These are phyloP conservation scores for Viola pubescens DNA, from an alignment of 441 rosid genomes.

Conservation along the genomic window DNA sequence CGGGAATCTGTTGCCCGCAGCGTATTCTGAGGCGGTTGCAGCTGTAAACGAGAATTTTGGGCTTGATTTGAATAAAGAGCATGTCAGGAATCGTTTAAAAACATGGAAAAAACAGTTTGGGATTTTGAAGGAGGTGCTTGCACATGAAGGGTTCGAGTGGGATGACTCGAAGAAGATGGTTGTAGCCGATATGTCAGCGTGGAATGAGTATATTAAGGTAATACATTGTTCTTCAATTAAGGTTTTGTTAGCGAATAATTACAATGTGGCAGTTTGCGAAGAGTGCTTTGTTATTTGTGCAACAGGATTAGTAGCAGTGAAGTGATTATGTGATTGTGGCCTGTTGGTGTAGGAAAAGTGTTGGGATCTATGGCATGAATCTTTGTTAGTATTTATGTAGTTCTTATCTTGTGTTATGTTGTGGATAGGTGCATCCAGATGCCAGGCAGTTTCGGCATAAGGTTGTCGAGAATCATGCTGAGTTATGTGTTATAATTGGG, in stretches of 20 bases:
- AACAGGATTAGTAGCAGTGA: neutral
- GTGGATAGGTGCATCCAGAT: neutral
- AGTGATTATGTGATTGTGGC: neutral
- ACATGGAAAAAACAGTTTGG: neutral
- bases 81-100: neutral
- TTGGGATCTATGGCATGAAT: too few species aligned
- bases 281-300: too few species aligned
- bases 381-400: neutral
- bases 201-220: neutral
- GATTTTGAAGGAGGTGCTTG: constrained; percentile 1
- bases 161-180: neutral
- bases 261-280: too few species aligned
- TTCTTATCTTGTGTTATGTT: neutral
- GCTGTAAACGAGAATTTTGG: neutral
- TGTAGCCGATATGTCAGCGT: neutral
- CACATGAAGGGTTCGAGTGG: neutral
- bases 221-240: neutral
- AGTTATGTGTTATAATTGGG: constrained; percentile 11
- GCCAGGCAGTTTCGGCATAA: neutral
- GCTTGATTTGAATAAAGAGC: neutral
- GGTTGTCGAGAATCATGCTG: constrained; percentile 2
- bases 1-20: neutral
- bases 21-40: neutral
- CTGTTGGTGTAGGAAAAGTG: neutral
- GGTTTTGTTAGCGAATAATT: too few species aligned